Evolutionary conservation across 2,329 filamentous ascomycete species (phyloP).

Genomic region (Alternaria triticina): DNA sequence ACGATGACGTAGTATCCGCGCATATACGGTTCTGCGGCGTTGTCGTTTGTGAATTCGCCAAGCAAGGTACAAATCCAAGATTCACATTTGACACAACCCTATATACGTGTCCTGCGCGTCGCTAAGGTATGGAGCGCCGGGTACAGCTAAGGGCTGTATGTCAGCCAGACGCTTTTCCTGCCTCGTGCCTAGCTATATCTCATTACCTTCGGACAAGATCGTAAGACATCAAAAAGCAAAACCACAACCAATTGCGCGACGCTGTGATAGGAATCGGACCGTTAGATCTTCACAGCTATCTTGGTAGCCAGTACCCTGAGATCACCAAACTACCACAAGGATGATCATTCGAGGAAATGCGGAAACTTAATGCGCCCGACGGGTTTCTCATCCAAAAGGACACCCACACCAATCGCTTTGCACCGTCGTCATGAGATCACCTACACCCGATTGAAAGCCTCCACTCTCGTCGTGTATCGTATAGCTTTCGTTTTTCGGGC

Average conservation of each 20-base stretch:
- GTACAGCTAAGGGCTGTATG: neutral
- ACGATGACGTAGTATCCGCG: neutral
- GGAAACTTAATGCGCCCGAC: neutral
- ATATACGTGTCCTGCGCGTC: neutral
- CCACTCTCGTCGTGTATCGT: neutral
- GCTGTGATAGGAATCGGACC: neutral
- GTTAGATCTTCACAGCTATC: neutral
- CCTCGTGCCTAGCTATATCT: neutral
- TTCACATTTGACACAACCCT: neutral
- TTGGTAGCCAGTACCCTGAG: neutral
- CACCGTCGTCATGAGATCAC: neutral
- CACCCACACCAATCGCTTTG: neutral
- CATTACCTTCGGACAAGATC: neutral
- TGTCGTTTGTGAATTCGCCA: neutral
- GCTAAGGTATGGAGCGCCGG: neutral
- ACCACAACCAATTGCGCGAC: neutral
- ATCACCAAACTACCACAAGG: neutral
- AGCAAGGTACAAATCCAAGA: neutral
- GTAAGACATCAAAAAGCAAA: neutral
- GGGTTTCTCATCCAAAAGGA: neutral
- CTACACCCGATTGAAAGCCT: neutral
- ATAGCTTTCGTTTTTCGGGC: neutral
- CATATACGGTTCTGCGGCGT: neutral
- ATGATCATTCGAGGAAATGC: neutral
- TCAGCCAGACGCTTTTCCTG: neutral